Base-by-base conservation (phyloP, 2,329 filamentous ascomycete genomes). In the Epichloe gansuensis region DNA sequence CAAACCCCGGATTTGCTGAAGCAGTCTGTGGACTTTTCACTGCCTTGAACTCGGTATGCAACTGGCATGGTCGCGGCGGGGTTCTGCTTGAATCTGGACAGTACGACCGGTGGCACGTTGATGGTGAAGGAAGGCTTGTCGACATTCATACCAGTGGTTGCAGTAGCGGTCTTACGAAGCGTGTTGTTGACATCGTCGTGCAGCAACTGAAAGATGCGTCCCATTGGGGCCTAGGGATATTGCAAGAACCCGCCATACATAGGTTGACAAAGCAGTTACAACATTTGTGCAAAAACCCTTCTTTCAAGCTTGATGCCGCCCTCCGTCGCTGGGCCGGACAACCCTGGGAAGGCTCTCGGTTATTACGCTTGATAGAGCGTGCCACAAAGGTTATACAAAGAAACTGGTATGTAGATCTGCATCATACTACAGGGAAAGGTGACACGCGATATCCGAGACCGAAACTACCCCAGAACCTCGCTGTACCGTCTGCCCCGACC, bases 1-100 rank as follows among this genome's bases (percentile, higher is more conserved):
- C 90, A n/a, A 98, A 93, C 59, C 91, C 93, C 0, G 86, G 95
- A 36, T 98, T 98, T 69, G 89, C 93, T 1, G 93, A 98, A 69
- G 93, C 93, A 6, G 91, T 98, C 0, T 98, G 93, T 66, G 93
- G 93, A 7, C 76, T 98, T 50, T 90, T 89, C 2, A 97, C 95
- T 53, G 91, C 93, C 1, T 73, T 98, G 49, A 97, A 96, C 64
- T 97, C 93, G 6, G 90, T 98, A 5, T 98, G 93, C 64, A 87
- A 91, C 62, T 98, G 93, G 93, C 79, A 80, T 61, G 89, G 89
- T 34, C 82, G 93, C 56, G 93, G 93, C 55, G 93, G 93, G 1
- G 84, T 95, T 45, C 75, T 87, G 27, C 77, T 87, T n/a, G 77
- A 83, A 50, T 74, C 74, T 49, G 88, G 87, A 8, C 80, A 76